Conservation (phyloP, 257 asterid species). For the Solanum chiquidenum region DNA sequence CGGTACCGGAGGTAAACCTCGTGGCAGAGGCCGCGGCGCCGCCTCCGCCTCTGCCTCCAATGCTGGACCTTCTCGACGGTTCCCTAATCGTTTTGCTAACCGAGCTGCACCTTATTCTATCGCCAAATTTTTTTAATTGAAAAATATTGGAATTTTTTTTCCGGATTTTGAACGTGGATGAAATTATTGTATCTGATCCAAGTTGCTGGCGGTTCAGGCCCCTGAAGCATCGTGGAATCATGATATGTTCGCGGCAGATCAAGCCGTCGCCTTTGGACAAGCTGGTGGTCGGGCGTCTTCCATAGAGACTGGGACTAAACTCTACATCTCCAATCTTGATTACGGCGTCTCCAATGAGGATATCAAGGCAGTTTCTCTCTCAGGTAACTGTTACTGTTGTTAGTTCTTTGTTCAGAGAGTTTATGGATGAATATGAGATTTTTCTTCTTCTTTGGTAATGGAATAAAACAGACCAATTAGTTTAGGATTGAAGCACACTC, state of each 20-base stretch:
- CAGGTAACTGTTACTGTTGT: neutral
- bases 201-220: constrained; percentile 37
- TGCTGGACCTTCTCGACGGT: constrained; percentile 76
- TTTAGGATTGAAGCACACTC: neutral
- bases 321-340: constrained; percentile 81
- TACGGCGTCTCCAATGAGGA: constrained; percentile 89
- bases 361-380: constrained; percentile 39
- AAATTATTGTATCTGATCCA: neutral
- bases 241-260: constrained; percentile 51
- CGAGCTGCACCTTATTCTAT: constrained; percentile 61
- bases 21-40: constrained; percentile 52
- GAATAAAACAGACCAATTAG: neutral
- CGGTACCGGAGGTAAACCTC: constrained; percentile 19
- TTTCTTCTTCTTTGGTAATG: neutral
- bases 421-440: neutral
- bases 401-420: neutral
- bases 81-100: constrained; percentile 42
- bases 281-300: constrained; percentile 39
- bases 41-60: neutral
- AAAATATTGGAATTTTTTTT: neutral
- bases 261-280: constrained; percentile 11
- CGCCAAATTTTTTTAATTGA: constrained; percentile 15
- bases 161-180: neutral
- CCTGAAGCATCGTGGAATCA: constrained; percentile 80
- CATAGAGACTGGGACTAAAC: constrained; percentile 91